Percentiles rank a stretch among this genome's conserved stretches.
Evolutionary conservation across 2,329 filamentous ascomycete species (phyloP).

Genomic region (Graphium sp.): DNA sequence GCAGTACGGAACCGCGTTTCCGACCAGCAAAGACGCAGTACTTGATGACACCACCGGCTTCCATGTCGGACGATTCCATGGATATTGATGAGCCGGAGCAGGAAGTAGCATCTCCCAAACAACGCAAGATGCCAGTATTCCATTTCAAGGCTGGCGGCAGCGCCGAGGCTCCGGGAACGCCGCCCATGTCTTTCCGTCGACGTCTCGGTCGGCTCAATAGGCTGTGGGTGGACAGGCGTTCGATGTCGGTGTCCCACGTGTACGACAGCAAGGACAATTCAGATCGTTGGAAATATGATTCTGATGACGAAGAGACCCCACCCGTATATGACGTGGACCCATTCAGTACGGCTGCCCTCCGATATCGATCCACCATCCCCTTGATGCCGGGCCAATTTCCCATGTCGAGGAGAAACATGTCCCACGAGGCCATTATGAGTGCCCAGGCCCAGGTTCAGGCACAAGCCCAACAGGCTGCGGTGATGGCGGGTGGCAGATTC

Average conservation of each 20-base stretch:
- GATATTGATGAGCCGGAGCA: conserved; percentile 28
- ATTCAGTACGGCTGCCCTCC: conserved; percentile 40
- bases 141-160: conserved; percentile 26
- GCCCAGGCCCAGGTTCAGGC: conserved; percentile 11
- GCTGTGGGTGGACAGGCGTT: conserved; percentile 74
- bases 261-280: conserved; percentile 24
- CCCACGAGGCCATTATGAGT: no score
- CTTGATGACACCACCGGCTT: conserved; percentile 47
- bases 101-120: conserved; percentile 2
- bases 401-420: conserved; percentile 4
- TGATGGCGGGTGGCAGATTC: conserved; percentile 6
- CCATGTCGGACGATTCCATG: conserved; percentile 36
- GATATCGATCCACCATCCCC: conserved; percentile 42
- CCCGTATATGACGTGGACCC: conserved; percentile 63
- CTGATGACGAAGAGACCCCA: conserved; percentile 68
- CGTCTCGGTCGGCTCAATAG: conserved; percentile 73
- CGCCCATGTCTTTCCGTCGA: conserved; percentile 51
- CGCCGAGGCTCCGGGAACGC: conserved; percentile 18
- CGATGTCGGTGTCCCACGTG: conserved; percentile 34
- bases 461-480: conserved; percentile 8
- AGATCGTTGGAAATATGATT: conserved; percentile 77
- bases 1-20: conserved; percentile 49
- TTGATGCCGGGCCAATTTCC: conserved; percentile 11
- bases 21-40: conserved; percentile 57
- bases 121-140: conserved; percentile 17